These are phyloP conservation scores for Alternaria solani DNA, from an alignment of 2,329 filamentous ascomycete genomes.

Conservation along the genomic window DNA sequence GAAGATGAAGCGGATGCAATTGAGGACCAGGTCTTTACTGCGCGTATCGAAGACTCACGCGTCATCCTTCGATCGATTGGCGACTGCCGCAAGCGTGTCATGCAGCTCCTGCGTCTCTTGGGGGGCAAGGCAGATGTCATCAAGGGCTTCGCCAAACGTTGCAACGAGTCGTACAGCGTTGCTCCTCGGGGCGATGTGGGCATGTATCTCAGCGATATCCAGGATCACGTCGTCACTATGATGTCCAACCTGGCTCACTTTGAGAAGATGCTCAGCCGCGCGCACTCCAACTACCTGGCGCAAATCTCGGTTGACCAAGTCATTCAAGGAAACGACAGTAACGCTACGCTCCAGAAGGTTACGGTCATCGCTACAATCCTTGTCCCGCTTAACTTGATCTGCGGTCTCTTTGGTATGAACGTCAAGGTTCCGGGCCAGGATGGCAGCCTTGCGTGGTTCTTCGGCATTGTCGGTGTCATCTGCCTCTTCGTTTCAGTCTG, in stretches of 20 bases:
- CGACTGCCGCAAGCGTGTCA: constrained; percentile 90
- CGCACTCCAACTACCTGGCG: constrained; percentile 94
- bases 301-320: constrained; percentile 94
- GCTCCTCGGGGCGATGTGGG: constrained; percentile 96
- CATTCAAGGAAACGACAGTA: constrained; percentile 84
- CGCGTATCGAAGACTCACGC: constrained; percentile 87
- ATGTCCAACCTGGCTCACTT: constrained; percentile 95
- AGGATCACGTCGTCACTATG: constrained; percentile 99
- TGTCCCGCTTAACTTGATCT: constrained; percentile 94
- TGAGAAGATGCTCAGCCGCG: constrained; percentile 94
- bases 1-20: constrained; percentile 91
- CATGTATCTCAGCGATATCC: constrained; percentile 94
- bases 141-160: constrained; percentile 96
- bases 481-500: constrained; percentile 53
- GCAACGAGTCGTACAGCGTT: constrained; percentile 96
- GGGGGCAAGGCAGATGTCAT: constrained; percentile 99
- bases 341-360: constrained; percentile 91
- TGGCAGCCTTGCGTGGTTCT: constrained; percentile 64
- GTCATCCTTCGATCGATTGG: constrained; percentile 88
- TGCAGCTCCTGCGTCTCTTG: constrained; percentile 89
- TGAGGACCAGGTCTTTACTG: constrained; percentile 94
- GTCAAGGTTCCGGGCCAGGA: constrained; percentile 73
- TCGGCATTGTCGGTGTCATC: constrained; percentile 67
- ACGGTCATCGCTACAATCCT: constrained; percentile 93
- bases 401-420: constrained; percentile 89